These are phyloP conservation scores for Termitomyces sp. DNA, from an alignment of 768 basidiomycete species.

Conservation along the genomic window DNA sequence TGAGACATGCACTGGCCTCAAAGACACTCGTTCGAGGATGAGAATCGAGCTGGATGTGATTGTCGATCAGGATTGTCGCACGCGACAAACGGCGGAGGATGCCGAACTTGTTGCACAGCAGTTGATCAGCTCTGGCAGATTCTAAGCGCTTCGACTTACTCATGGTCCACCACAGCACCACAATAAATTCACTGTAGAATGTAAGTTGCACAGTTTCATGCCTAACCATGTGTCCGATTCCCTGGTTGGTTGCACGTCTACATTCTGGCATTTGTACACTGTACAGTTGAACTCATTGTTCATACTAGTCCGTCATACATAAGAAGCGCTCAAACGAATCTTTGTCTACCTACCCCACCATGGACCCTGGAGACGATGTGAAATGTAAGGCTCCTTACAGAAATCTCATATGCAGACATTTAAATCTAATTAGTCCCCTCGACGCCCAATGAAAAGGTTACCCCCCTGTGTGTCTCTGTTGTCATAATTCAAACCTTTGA, in stretches of 20 bases:
- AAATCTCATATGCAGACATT: background rate
- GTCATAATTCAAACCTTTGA: background rate
- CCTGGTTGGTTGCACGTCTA: background rate
- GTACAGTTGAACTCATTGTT: background rate
- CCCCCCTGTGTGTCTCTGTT: slow-evolving; percentile 7
- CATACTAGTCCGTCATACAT: background rate
- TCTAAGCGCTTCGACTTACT: background rate
- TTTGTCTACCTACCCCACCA: background rate
- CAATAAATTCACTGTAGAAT: background rate
- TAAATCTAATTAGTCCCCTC: slow-evolving; percentile 9
- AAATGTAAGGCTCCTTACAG: slow-evolving; percentile 3
- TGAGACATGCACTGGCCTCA: slow-evolving; percentile 76
- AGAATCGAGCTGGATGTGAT: slow-evolving; percentile 2
- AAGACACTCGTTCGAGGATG: slow-evolving; percentile 12
- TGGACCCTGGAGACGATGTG: slow-evolving; percentile 7
- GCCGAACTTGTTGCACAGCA: slow-evolving; percentile 7
- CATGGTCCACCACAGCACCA: background rate
- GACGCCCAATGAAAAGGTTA: slow-evolving; percentile 11
- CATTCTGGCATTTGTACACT: background rate
- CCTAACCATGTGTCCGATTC: background rate
- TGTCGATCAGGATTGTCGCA: slow-evolving; percentile 3
- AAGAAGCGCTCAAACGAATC: background rate
- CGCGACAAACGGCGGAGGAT: slow-evolving; percentile 5
- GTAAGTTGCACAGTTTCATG: background rate
- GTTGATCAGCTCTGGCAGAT: background rate